Conservation (phyloP, 805 yeast species). For the Spencermartinsiella europaea region DNA sequence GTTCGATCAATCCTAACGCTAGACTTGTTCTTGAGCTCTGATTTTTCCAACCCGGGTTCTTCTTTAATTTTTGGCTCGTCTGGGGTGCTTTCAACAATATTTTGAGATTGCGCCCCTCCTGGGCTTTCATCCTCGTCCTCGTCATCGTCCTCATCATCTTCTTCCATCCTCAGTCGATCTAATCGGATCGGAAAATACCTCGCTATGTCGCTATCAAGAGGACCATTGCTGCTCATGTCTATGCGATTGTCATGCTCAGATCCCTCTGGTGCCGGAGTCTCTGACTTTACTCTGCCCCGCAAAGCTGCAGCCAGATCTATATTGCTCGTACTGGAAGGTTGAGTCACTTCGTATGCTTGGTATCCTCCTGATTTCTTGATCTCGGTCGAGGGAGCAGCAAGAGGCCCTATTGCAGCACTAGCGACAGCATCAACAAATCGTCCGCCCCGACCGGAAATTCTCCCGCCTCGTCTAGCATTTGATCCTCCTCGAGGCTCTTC, state of each 20-base stretch:
- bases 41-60: conserved; percentile 6
- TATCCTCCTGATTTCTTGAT: background rate
- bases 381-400: conserved; percentile 30
- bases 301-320: conserved; percentile 1
- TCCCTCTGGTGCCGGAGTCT: conserved; percentile 15
- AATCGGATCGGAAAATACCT: conserved; percentile 25
- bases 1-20: background rate
- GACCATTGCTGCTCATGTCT: conserved; percentile 17
- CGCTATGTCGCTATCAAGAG: conserved; percentile 16
- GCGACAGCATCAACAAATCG: conserved; percentile 23
- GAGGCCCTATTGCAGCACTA: conserved; percentile 33
- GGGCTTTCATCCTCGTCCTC: conserved; percentile 9
- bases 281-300: conserved; percentile 17
- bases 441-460: conserved; percentile 13
- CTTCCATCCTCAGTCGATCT: conserved; percentile 14
- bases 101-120: background rate
- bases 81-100: background rate
- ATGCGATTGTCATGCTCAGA: conserved; percentile 14
- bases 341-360: background rate
- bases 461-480: conserved; percentile 16
- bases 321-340: background rate
- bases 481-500: conserved; percentile 16
- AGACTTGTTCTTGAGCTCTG: background rate
- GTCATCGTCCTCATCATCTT: conserved; percentile 4
- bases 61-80: conserved; percentile 13